Conservation (phyloP, 225 moss, liverwort and hornwort genomes). For the Marchantia paleacea region DNA sequence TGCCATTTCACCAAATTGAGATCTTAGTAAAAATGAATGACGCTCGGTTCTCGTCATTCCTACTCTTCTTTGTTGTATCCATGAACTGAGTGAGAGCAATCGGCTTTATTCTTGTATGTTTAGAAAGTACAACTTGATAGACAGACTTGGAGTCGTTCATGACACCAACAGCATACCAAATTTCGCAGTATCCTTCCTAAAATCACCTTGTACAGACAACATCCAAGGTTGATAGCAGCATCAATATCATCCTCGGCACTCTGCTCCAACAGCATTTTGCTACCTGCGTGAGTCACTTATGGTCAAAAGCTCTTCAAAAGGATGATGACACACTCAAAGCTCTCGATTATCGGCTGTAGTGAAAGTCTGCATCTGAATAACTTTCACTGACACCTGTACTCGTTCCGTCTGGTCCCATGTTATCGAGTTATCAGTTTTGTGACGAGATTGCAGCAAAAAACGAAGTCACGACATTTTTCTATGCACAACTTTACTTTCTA, state of each 20-base stretch:
- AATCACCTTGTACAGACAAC: conserved; percentile 69
- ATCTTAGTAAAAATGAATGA: too few relatives aligned
- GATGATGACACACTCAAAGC: neutral
- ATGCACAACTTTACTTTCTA: neutral
- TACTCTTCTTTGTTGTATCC: too few relatives aligned
- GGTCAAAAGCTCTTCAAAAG: neutral
- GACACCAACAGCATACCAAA: too few relatives aligned
- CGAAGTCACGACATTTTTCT: neutral
- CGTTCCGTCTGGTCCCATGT: too few relatives aligned
- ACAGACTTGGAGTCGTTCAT: too few relatives aligned
- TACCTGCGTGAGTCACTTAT: conserved; percentile 36
- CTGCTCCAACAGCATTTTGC: conserved; percentile 68
- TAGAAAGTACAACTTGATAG: too few relatives aligned
- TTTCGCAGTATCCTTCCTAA: neutral
- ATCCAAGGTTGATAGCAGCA: conserved; percentile 68
- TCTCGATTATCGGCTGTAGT: neutral
- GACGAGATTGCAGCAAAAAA: neutral
- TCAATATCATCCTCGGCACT: conserved; percentile 51
- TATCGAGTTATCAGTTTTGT: neutral
- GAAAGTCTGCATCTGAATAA: neutral
- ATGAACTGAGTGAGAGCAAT: too few relatives aligned
- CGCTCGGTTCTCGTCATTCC: too few relatives aligned
- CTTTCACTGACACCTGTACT: too few relatives aligned
- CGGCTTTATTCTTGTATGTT: too few relatives aligned
- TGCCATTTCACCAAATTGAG: too few relatives aligned